Evolutionary conservation across 176 grass and related monocot species (phyloP), one percentile per base, ranked within the genome.

Genomic region (Raddia distichophylla): DNA sequence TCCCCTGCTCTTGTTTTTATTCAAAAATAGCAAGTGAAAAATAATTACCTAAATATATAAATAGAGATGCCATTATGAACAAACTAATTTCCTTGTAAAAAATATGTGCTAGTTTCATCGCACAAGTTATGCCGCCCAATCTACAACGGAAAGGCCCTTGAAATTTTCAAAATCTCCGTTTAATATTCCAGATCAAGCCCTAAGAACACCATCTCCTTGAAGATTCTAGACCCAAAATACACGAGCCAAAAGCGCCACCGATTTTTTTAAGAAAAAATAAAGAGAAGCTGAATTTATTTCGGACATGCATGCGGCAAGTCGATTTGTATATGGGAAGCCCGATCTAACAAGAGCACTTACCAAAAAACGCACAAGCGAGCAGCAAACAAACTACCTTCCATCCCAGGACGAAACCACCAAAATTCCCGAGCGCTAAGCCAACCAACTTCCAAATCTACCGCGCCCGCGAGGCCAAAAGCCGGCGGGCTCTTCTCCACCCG

Each of bases 401-500:
- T 74, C 37, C 27, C 13, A 51, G 17, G 54, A 81, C 43, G 34
- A 61, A 60, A 22, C 69, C 16, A 27, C 62, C 18, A 43, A 45
- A 71, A 50, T 57, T 17, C 32, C 3, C 72, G 11, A 57, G 60
- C 7, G 4, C 27, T 51, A 73, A 58, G 7, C 42, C 11, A 83
- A 83, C 80, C 52, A 72, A 33, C 58, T 88, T 83, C 79, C 86
- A 72, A 83, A 87, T 87, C 85, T 71, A 45, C 64, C 64, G 10
- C 71, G 6, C 43, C 27, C 32, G 14, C 19, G 34, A 60, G 46
- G 14, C 8, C 10, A 14, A 69, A 56, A 66, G 27, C 58, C 58
- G 43, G 67, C 42, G 49, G 62, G 1, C 32, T 40, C 27, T 49
- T 20, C 18, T 13, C 4, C 62, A 12, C 8, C n/a, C 4, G 16